Evolutionary conservation across 495 filamentous ascomycete species (phyloP).

Genomic region (Xylaria longipes): DNA sequence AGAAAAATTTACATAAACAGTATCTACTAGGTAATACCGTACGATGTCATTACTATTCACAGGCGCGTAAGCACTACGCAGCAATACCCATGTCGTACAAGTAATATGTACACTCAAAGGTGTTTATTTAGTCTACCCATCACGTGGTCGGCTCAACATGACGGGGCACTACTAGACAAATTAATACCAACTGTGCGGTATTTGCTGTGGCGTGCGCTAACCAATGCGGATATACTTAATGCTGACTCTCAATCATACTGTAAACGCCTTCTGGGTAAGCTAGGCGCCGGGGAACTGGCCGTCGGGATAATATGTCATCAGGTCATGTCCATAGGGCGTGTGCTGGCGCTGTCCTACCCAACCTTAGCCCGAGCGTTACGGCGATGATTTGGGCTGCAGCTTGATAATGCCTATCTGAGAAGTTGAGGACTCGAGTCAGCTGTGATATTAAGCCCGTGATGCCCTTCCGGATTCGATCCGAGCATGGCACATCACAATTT

Average conservation of each 20-base stretch:
- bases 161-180: constrained; percentile 2
- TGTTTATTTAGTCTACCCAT: not conserved
- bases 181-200: not conserved
- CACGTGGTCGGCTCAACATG: constrained; percentile 15
- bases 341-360: not conserved
- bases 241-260: not conserved
- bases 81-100: not conserved
- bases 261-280: not conserved
- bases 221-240: not conserved
- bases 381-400: not conserved
- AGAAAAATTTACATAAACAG: not conserved
- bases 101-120: not conserved
- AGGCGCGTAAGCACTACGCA: not conserved
- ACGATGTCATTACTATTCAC: not conserved
- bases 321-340: not conserved
- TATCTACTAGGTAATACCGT: no score
- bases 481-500: constrained; percentile 23
- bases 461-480: not conserved
- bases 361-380: not conserved
- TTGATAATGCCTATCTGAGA: not conserved
- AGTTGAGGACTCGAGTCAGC: not conserved
- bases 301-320: not conserved
- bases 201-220: not conserved
- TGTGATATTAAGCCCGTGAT: not conserved
- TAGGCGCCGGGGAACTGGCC: constrained; percentile 11